A percentile compares a stretch with the other conserved stretches of the same genome.
Evolutionary conservation across 108 stramenopile genomes (phyloP).

Genomic region (Fistulifera pelliculosa): DNA sequence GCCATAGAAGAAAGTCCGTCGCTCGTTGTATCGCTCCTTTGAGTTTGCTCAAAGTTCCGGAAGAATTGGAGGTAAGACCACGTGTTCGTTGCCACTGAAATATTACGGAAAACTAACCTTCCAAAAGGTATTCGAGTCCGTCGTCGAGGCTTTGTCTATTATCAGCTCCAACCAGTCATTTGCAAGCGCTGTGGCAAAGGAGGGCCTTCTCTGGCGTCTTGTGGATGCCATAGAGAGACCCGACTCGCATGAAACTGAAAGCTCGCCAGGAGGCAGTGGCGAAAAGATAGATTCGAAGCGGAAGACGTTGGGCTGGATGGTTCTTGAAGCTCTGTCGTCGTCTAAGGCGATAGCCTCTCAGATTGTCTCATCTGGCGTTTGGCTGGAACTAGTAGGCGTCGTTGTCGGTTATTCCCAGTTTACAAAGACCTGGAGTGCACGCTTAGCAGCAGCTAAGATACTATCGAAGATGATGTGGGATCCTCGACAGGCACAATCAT

Average conservation of each 20-base stretch:
- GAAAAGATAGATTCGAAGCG: constrained; percentile 19
- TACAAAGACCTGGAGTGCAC: constrained; percentile 35
- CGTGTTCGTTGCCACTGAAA: constrained; percentile 8
- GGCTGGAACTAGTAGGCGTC: constrained; percentile 59
- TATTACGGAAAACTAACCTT: too few species aligned
- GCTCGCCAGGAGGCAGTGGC: constrained; percentile 1
- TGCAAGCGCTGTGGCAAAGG: constrained; percentile 32
- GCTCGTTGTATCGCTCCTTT: constrained; percentile 21
- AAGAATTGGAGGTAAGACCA: constrained; percentile 34
- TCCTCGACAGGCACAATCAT: constrained; percentile 29
- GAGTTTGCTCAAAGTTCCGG: constrained; percentile 37
- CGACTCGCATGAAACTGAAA: constrained; percentile 17
- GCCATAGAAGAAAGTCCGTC: not conserved
- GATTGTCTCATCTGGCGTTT: constrained; percentile 36
- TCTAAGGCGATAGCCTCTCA: constrained; percentile 42
- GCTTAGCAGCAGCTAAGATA: constrained; percentile 48
- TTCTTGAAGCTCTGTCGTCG: constrained; percentile 47
- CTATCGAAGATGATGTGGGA: constrained; percentile 56
- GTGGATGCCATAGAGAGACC: constrained; percentile 41
- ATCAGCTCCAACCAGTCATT: constrained; percentile 46
- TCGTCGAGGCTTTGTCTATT: constrained; percentile 40
- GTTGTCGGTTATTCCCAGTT: constrained; percentile 45
- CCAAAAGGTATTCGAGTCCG: constrained; percentile 26
- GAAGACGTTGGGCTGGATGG: constrained; percentile 38
- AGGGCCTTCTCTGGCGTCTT: constrained; percentile 43